phyloP scores from a whole-genome alignment of 1,284 basidiomycete genomes.

The Heterobasidion annosum region DNA sequence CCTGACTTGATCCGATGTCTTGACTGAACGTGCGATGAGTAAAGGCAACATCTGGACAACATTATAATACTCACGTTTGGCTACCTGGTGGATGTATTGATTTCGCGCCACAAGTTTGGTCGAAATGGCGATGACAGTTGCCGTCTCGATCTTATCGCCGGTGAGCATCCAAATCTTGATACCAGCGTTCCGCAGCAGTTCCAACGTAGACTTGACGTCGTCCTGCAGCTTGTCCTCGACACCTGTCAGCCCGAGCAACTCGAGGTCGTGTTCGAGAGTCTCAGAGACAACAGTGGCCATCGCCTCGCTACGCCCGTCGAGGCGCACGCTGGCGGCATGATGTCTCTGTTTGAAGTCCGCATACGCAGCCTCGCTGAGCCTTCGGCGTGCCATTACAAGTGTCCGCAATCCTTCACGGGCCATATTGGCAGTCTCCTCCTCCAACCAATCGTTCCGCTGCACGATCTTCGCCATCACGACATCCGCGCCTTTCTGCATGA shows the following conservation, averaged over 20 bases:
- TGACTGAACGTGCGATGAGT: slow-evolving; percentile 41
- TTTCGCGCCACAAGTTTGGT: slow-evolving; percentile 94
- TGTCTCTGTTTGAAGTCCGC: slow-evolving; percentile 70
- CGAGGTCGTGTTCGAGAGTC: slow-evolving; percentile 83
- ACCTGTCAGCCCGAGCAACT: slow-evolving; percentile 90
- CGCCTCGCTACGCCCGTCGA: slow-evolving; percentile 77
- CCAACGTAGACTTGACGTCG: slow-evolving; percentile 90
- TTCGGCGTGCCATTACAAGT: slow-evolving; percentile 84
- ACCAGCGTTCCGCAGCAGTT: slow-evolving; percentile 90
- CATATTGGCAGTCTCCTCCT: slow-evolving; percentile 99
- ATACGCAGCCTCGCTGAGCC: slow-evolving; percentile 65
- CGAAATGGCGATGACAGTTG: slow-evolving; percentile 96
- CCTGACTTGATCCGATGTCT: slow-evolving; percentile 74
- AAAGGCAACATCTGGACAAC: slow-evolving; percentile 7
- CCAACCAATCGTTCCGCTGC: slow-evolving; percentile 96
- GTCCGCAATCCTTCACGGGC: slow-evolving; percentile 94
- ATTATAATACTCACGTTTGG: slow-evolving; percentile 64
- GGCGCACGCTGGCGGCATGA: slow-evolving; percentile 67
- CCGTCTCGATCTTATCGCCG: slow-evolving; percentile 99
- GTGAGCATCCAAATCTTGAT: slow-evolving; percentile 99
- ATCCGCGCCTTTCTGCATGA: slow-evolving; percentile 96
- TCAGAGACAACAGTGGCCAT: slow-evolving; percentile 71
- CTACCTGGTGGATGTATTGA: slow-evolving; percentile 96
- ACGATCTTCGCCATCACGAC: slow-evolving; percentile 95
- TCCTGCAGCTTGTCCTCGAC: slow-evolving; percentile 99